Evolutionary conservation across 2,329 filamentous ascomycete species (phyloP).

Genomic region (Coniochaeta ligniaria): DNA sequence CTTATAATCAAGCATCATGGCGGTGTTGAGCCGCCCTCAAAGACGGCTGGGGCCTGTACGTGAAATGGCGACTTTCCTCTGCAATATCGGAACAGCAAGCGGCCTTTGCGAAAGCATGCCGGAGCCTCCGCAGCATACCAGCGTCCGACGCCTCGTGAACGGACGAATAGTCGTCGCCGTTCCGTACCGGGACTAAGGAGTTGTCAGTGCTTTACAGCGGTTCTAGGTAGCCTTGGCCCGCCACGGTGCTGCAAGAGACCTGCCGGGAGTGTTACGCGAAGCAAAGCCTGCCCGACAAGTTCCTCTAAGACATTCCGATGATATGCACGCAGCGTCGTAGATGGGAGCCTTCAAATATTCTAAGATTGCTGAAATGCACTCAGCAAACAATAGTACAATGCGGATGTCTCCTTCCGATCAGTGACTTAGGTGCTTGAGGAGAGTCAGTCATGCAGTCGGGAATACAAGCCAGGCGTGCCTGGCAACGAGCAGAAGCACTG

Average conservation of each 20-base stretch:
- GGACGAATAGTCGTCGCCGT: not conserved
- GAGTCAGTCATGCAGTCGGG: too few species aligned
- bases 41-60: not conserved
- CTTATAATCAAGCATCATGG: not conserved
- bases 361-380: too few species aligned
- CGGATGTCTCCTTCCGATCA: too few species aligned
- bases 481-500: not conserved
- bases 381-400: too few species aligned
- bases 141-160: not conserved
- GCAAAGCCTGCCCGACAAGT: constrained; percentile 8
- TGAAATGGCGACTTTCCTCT: not conserved
- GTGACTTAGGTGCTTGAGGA: too few species aligned
- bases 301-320: constrained; percentile 1
- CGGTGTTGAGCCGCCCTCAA: not conserved
- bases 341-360: too few species aligned
- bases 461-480: not conserved
- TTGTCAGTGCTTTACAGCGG: not conserved
- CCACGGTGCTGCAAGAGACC: constrained; percentile 13
- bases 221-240: not conserved
- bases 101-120: not conserved
- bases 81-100: not conserved
- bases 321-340: too few species aligned
- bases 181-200: not conserved
- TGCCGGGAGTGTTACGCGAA: constrained; percentile 22
- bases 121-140: not conserved